Evolutionary conservation across 73 alveolate species (phyloP).

Genomic region (Paramecium pentaurelia): DNA sequence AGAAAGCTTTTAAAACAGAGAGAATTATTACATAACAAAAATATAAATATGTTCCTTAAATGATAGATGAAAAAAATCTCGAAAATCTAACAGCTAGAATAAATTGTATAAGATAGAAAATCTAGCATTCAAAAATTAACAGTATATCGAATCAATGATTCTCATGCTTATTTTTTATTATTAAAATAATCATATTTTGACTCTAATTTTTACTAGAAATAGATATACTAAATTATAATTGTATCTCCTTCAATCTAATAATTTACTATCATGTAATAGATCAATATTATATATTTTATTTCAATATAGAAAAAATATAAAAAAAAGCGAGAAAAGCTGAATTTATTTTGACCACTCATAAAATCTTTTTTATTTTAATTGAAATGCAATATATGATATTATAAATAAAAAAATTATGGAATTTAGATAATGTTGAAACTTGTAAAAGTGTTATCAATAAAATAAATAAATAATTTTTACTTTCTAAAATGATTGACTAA

Average conservation of each 20-base stretch:
- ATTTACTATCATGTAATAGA: too few relatives aligned
- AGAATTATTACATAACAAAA: neutral
- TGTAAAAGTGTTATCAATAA: neutral
- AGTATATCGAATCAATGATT: neutral
- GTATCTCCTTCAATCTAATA: neutral
- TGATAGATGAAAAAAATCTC: constrained; percentile 17
- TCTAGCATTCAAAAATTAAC: neutral
- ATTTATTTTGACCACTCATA: neutral
- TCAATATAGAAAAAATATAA: neutral
- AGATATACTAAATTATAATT: neutral
- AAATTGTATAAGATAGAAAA: neutral
- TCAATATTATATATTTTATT: too few relatives aligned
- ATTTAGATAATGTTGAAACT: neutral
- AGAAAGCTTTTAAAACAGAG: neutral
- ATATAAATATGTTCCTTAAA: neutral
- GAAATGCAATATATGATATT: neutral
- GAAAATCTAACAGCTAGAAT: neutral
- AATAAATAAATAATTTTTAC: neutral
- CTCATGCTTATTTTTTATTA: neutral
- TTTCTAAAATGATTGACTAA: too few relatives aligned
- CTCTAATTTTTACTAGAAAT: neutral
- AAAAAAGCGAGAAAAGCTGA: neutral
- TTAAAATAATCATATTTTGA: neutral
- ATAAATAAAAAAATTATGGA: neutral
- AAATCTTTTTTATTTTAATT: neutral